phyloP scores from a whole-genome alignment of 345 rosid species.

The Euphorbia pulcherrima region DNA sequence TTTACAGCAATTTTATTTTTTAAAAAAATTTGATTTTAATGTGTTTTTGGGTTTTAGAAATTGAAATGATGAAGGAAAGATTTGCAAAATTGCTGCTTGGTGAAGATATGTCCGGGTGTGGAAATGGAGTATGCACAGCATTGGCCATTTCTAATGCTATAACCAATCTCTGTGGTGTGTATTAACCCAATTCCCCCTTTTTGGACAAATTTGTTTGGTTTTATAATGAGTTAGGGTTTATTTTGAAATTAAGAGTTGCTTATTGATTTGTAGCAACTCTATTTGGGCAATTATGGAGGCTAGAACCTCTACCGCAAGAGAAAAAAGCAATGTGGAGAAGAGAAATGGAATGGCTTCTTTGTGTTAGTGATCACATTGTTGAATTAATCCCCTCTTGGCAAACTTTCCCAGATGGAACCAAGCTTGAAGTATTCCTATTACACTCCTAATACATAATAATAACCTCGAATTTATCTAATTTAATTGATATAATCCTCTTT shows the following conservation, averaged over 20 bases:
- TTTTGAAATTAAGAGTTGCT: slow-evolving; percentile 8
- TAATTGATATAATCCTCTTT: slow-evolving; percentile 5
- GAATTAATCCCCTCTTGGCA: slow-evolving; percentile 95
- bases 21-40: slow-evolving; percentile 6
- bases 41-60: slow-evolving; percentile 42
- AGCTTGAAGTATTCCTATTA: slow-evolving; percentile 68
- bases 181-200: slow-evolving; percentile 12
- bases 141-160: slow-evolving; percentile 93
- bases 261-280: slow-evolving; percentile 56
- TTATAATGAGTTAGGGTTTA: not conserved
- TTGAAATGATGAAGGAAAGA: slow-evolving; percentile 97
- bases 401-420: slow-evolving; percentile 89
- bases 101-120: slow-evolving; percentile 99
- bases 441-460: no score
- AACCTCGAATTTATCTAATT: no score
- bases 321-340: slow-evolving; percentile 96
- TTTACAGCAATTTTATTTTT: not conserved
- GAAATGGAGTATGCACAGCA: slow-evolving; percentile 92
- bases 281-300: slow-evolving; percentile 96
- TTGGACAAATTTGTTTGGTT: slow-evolving; percentile 1
- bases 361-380: slow-evolving; percentile 90
- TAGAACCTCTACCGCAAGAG: slow-evolving; percentile 72
- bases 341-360: slow-evolving; percentile 95
- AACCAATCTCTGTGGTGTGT: slow-evolving; percentile 90
- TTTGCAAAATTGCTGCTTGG: slow-evolving; percentile 91